Evolutionary conservation across 768 basidiomycete species (phyloP).

Genomic region (Aureoboletus auriporus): DNA sequence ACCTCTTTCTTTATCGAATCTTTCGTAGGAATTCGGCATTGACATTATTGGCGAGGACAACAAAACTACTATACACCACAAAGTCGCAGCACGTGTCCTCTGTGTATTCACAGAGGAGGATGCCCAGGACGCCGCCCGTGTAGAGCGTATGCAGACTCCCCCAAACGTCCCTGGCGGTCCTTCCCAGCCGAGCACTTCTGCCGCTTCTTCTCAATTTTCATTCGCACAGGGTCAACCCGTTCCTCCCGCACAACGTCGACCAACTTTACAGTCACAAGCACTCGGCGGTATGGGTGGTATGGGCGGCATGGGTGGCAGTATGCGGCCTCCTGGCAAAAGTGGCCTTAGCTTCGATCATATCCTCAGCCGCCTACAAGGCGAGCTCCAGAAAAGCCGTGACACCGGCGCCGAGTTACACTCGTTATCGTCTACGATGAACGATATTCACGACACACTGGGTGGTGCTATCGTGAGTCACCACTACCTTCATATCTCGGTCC

Average conservation of each 20-base stretch:
- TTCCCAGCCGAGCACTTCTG: conserved; percentile 34
- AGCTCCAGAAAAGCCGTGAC: conserved; percentile 94
- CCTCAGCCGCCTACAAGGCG: conserved; percentile 80
- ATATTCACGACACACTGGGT: conserved; percentile 89
- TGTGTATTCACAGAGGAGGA: conserved; percentile 89
- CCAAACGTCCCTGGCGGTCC: conserved; percentile 24
- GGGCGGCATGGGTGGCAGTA: conserved; percentile 73
- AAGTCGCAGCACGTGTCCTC: conserved; percentile 92
- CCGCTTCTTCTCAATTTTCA: conserved; percentile 33
- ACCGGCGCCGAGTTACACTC: conserved; percentile 83
- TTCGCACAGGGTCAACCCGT: conserved; percentile 36
- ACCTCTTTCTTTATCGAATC: conserved; percentile 6
- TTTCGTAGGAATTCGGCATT: conserved; percentile 89
- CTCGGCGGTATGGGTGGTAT: conserved; percentile 70
- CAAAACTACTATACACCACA: conserved; percentile 96
- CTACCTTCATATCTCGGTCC: background rate
- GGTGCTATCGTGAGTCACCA: conserved; percentile 63
- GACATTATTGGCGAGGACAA: conserved; percentile 99
- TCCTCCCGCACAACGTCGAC: conserved; percentile 47
- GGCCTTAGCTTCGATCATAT: conserved; percentile 93
- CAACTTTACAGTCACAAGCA: conserved; percentile 55
- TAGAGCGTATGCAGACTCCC: conserved; percentile 59
- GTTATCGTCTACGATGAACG: conserved; percentile 74
- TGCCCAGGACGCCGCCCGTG: conserved; percentile 65
- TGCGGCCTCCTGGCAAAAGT: conserved; percentile 74